These are phyloP conservation scores for Aspergillus sojae DNA, from an alignment of 2,329 filamentous ascomycete species.

Conservation along the genomic window DNA sequence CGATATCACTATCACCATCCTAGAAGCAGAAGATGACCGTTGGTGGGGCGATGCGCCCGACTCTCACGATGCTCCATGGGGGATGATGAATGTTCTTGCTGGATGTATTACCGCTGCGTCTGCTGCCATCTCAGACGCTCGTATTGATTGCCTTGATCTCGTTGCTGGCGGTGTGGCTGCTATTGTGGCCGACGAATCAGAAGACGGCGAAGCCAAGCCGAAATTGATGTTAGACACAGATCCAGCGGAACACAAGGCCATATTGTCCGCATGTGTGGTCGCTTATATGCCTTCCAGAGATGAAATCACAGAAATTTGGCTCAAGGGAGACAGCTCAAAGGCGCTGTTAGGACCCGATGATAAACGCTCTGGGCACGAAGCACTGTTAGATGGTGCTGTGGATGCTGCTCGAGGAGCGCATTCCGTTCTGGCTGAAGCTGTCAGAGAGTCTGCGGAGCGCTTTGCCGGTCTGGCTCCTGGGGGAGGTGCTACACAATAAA, in stretches of 20 bases:
- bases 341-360: conserved; percentile 33
- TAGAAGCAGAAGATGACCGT: conserved; percentile 87
- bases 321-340: conserved; percentile 69
- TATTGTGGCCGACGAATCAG: conserved; percentile 56
- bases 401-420: conserved; percentile 63
- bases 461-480: conserved; percentile 28
- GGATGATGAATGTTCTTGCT: conserved; percentile 86
- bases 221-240: conserved; percentile 73
- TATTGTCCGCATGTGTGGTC: conserved; percentile 84
- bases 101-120: conserved; percentile 93
- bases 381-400: conserved; percentile 65
- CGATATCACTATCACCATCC: conserved; percentile 89
- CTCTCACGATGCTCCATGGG: conserved; percentile 68
- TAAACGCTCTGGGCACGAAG: conserved; percentile 48
- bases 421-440: conserved; percentile 62
- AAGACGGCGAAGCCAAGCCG: conserved; percentile 24
- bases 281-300: conserved; percentile 85
- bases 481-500: conserved; percentile 18
- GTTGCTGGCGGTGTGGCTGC: conserved; percentile 89
- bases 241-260: conserved; percentile 74
- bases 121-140: conserved; percentile 89
- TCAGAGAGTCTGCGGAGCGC: conserved; percentile 59
- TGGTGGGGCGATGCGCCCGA: conserved; percentile 62
- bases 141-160: conserved; percentile 92
- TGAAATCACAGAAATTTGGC: conserved; percentile 93